phyloP scores from a whole-genome alignment of 192 early-diverging fungal species.

The Coemansia sp. region DNA sequence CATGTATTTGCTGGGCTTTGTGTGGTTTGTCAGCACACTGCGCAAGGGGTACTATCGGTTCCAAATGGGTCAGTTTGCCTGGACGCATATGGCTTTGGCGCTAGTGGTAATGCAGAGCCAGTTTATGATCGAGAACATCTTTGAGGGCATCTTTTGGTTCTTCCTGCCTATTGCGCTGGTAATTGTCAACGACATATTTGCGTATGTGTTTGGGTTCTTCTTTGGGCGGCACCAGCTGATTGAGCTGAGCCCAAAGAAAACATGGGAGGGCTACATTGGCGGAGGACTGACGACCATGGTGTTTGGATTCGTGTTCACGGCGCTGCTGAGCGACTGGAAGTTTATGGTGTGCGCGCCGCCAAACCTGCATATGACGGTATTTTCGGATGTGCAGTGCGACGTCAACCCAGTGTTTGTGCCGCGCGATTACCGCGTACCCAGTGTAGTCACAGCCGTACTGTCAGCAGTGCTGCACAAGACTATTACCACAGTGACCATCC shows the following conservation, averaged over 20 bases:
- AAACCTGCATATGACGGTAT: conserved; percentile 57
- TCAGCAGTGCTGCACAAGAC: conserved; percentile 22
- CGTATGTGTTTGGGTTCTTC: conserved; percentile 96
- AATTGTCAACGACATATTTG: conserved; percentile 93
- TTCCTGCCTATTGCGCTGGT: conserved; percentile 85
- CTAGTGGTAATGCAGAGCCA: conserved; percentile 92
- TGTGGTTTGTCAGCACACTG: conserved; percentile 91
- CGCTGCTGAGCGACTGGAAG: conserved; percentile 58
- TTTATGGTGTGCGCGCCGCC: conserved; percentile 70
- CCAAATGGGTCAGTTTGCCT: conserved; percentile 94
- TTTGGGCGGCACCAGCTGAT: conserved; percentile 89
- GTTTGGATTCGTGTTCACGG: conserved; percentile 73
- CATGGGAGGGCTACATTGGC: conserved; percentile 95
- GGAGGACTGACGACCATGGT: conserved; percentile 80
- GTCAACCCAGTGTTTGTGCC: conserved; percentile 66
- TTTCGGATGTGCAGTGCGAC: conserved; percentile 55
- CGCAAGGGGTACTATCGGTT: conserved; percentile 92
- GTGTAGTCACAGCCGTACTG: conserved; percentile 17
- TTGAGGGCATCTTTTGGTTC: conserved; percentile 98
- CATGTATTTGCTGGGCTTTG: conserved; percentile 79
- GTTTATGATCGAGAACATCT: conserved; percentile 96
- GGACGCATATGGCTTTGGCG: conserved; percentile 96
- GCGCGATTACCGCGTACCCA: conserved; percentile 48
- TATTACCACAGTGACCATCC: conserved; percentile 65
- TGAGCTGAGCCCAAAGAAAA: conserved; percentile 96